phyloP scores from a whole-genome alignment of 108 stramenopile species.

The Nitzschia inconspicua region DNA sequence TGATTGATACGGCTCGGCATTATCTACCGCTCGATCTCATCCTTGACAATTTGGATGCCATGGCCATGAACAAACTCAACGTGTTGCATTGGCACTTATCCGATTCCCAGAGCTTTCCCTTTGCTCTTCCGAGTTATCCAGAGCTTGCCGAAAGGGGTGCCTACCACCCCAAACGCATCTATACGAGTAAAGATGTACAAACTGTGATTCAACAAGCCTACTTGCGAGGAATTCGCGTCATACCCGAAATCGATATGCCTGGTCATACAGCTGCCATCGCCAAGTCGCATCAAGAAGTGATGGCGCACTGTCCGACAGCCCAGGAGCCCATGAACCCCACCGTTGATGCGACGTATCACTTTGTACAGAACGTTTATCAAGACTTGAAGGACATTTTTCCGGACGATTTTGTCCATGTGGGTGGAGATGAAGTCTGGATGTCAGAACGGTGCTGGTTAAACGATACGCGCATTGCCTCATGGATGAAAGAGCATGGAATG shows the following conservation, averaged over 20 bases:
- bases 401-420: conserved; percentile 58
- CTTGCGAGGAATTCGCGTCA: conserved; percentile 56
- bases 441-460: conserved; percentile 36
- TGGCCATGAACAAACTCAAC: conserved; percentile 73
- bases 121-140: conserved; percentile 19
- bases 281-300: conserved; percentile 30
- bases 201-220: conserved; percentile 49
- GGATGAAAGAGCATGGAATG: conserved; percentile 40
- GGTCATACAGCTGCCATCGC: conserved; percentile 54
- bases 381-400: conserved; percentile 39
- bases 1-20: conserved; percentile 80
- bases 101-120: conserved; percentile 64
- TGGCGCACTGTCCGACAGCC: conserved; percentile 24
- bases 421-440: conserved; percentile 69
- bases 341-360: conserved; percentile 24
- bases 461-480: conserved; percentile 16
- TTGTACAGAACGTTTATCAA: conserved; percentile 35
- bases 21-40: conserved; percentile 61
- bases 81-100: conserved; percentile 78
- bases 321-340: conserved; percentile 37
- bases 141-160: conserved; percentile 44
- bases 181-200: conserved; percentile 40
- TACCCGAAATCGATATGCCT: conserved; percentile 73
- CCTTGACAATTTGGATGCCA: conserved; percentile 51
- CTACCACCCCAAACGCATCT: conserved; percentile 36